Evolutionary conservation across 768 basidiomycete species (phyloP).

Genomic region (Cystobasidiopsis lactophilus): DNA sequence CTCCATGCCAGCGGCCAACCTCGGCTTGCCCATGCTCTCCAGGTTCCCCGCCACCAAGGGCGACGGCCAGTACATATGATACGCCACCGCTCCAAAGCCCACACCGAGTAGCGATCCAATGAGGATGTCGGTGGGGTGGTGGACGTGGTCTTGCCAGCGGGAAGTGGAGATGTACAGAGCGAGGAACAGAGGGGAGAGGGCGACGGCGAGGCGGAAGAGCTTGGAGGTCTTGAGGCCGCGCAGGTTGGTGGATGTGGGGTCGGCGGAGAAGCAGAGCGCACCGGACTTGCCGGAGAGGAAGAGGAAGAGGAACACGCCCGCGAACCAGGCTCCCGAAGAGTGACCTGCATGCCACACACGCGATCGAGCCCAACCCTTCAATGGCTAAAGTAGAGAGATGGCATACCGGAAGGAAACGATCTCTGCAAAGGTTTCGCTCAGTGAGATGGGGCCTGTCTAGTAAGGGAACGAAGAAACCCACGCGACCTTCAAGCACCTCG

Average conservation of each 20-base stretch:
- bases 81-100: neutral
- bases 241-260: constrained; percentile 3
- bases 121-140: constrained; percentile 8
- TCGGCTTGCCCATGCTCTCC: constrained; percentile 5
- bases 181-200: constrained; percentile 13
- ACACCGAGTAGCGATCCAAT: constrained; percentile 4
- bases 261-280: constrained; percentile 15
- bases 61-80: constrained; percentile 8
- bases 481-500: constrained; percentile 17
- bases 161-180: constrained; percentile 6
- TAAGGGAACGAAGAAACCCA: neutral
- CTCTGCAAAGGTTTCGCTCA: too few relatives aligned
- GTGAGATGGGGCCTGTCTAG: too few relatives aligned
- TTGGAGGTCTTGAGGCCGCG: constrained; percentile 13
- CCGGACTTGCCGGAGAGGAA: constrained; percentile 17
- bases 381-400: neutral
- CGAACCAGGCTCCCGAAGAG: constrained; percentile 17
- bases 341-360: constrained; percentile 10
- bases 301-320: constrained; percentile 12
- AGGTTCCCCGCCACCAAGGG: constrained; percentile 5
- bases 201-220: constrained; percentile 12
- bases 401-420: neutral
- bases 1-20: too few relatives aligned
- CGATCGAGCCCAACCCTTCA: neutral
- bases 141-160: neutral